Evolutionary conservation across 2,329 filamentous ascomycete species (phyloP), one percentile per base, ranked within the genome.

Genomic region (Aphanoascus verrucosus): DNA sequence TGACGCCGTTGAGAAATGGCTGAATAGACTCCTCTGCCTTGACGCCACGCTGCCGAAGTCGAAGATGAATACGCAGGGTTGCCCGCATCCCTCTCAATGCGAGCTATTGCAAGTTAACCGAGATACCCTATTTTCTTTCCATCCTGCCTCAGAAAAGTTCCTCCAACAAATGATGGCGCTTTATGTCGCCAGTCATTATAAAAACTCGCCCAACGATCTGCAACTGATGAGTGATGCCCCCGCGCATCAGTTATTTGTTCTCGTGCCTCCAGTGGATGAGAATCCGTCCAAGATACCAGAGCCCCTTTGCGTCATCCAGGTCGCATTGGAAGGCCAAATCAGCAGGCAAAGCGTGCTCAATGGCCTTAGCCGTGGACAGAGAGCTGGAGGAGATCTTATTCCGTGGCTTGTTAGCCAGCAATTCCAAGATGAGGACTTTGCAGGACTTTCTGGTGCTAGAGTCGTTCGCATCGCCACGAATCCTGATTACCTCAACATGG

Each of bases 201-300:
- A 97, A 71, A 98, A 98, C 71, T 88, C 90, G 0, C 93, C 93
- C 0, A 94, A 98, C 63, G 93, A 98, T 64, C 78, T 98, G n/a
- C 93, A 97, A 68, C 80, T 98, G 54, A 94, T 98, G 88, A 95
- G 88, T 57, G 93, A 98, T 69, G 93, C 93, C 0, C 93, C 93
- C 1, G 91, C 93, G 0, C 93, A 98, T 69, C 90, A 97, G 67
- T 80, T 98, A 5, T 98, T 93, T 63, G 93, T 97, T 8, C 81
- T 98, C 20, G 88, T 94, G 1, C 86, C 90, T 1, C 91, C 93
- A 0, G 82, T 91, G 14, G 78, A 85, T 2, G 86, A 91, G 59
- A 81, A 84, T 51, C 83, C 83, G 52, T 83, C 84, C 53, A 84
- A 84, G 60, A 75, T 98, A 5, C 93, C 93, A 0, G 93, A 97